Base-by-base conservation (phyloP, 306 rosid genomes). In the Pyrus bretschneideri region DNA sequence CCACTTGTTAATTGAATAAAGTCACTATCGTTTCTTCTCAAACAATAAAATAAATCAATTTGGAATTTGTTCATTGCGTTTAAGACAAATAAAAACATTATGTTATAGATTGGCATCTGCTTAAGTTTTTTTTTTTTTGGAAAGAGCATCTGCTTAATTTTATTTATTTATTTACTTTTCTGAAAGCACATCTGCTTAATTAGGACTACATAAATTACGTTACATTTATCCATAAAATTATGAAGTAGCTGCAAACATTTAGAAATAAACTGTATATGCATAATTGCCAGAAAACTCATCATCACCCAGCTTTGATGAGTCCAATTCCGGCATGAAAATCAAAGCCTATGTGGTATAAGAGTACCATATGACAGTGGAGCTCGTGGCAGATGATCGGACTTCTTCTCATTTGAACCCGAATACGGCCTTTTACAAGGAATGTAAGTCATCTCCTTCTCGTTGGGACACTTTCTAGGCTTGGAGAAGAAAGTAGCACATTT, bases 351-450 rank as follows among this genome's bases (percentile, higher is more conserved):
- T 0, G 69, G 58, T 42, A 3, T 4, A 59, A 73, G 77, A 59
- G 58, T 40, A 5, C 69, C 77, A 60, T 40, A 73, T 10, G 44
- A 58, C 13, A 73, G 29, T 60, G 77, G 69, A 19, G 69, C 77
- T 40, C 23, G 40, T 23, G 49, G 25, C 27, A 3, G 35, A 72
- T 22, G 76, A 14, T 72, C 38, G 10, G 52, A 22, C 58, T 11
- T 13, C 72, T 45, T 13, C 59, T 60, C 22, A 18, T 25, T 73
- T 38, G 29, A 59, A n/a, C 14, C 27, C 5, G 6, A 60, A 4
- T 42, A 0, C 7, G 55, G 21, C 15, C 3, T 18, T 2, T 46
- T 52, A 51, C 98, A 92, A 61, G 96, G 96, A 18, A 89, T 25
- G 22, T 67, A 38, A 8, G 22, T 49, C 42, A 86, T 12, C 15